phyloP scores from a whole-genome alignment of 192 early-diverging fungal genomes.

The Phlyctochytrium arcticum region DNA sequence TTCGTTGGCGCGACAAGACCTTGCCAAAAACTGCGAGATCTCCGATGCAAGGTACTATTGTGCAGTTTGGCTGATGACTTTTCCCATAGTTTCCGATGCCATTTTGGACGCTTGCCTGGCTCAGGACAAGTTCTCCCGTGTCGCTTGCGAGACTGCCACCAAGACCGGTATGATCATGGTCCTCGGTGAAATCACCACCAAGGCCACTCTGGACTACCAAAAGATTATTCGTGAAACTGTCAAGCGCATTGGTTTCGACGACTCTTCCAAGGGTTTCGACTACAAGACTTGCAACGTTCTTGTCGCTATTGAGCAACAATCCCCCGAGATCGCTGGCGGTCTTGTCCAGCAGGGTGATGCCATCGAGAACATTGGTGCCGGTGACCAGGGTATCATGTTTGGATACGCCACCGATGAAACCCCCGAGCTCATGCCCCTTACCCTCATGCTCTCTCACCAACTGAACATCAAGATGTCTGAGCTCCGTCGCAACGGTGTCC shows the following conservation, averaged over 20 bases:
- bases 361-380: slow-evolving; percentile 97
- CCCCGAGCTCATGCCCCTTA: slow-evolving; percentile 98
- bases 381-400: slow-evolving; percentile 90
- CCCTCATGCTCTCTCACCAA: slow-evolving; percentile 92
- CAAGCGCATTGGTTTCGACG: slow-evolving; percentile 99
- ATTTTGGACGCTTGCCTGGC: slow-evolving; percentile 93
- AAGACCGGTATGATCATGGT: slow-evolving; percentile 99
- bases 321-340: slow-evolving; percentile 98
- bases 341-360: slow-evolving; percentile 87
- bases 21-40: no score
- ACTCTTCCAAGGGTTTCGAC: slow-evolving; percentile 98
- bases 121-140: slow-evolving; percentile 95
- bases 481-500: slow-evolving; percentile 84
- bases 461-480: slow-evolving; percentile 96
- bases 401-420: slow-evolving; percentile 98
- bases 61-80: background rate
- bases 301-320: slow-evolving; percentile 99
- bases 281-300: slow-evolving; percentile 99
- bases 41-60: background rate
- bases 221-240: slow-evolving; percentile 98
- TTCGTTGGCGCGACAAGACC: no score
- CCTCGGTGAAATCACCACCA: slow-evolving; percentile 99
- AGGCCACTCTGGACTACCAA: slow-evolving; percentile 97
- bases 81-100: slow-evolving; percentile 80
- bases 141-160: slow-evolving; percentile 98